Percentiles rank a stretch among this genome's conserved stretches.
Evolutionary conservation across 306 rosid genomes (phyloP).

Genomic region (Begonia masoniana): DNA sequence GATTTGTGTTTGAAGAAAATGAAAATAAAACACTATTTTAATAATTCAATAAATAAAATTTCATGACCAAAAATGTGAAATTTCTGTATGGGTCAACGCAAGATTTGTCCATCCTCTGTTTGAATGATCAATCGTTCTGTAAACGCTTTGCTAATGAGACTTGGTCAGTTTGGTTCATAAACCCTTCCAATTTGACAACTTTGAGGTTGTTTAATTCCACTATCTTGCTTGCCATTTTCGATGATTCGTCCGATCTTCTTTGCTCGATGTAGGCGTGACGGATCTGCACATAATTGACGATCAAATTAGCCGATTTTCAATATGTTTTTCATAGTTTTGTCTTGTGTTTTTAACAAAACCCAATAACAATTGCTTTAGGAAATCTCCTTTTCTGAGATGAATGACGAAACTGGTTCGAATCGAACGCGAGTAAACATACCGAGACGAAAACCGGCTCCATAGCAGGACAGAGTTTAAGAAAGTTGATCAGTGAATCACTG

Average conservation of each 20-base stretch:
- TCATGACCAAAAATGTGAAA: too few species aligned
- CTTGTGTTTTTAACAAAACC: background rate
- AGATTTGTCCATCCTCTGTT: slow-evolving; percentile 26
- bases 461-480: slow-evolving; percentile 50
- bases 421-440: slow-evolving; percentile 11
- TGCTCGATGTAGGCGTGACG: slow-evolving; percentile 15
- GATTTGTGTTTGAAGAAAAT: too few species aligned
- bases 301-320: too few species aligned
- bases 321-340: background rate
- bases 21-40: too few species aligned
- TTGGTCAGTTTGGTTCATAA: slow-evolving; percentile 21
- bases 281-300: slow-evolving; percentile 20
- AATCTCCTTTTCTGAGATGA: background rate
- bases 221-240: slow-evolving; percentile 10
- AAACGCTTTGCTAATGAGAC: slow-evolving; percentile 19
- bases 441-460: slow-evolving; percentile 44
- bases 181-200: slow-evolving; percentile 30
- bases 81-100: background rate
- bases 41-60: too few species aligned
- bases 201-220: slow-evolving; percentile 24
- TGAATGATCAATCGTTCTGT: slow-evolving; percentile 18
- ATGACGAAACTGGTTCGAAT: too few species aligned
- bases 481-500: slow-evolving; percentile 31
- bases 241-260: background rate
- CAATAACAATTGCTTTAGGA: background rate